A percentile compares a stretch with the other conserved stretches of the same genome.
Evolutionary conservation across 2,329 filamentous ascomycete genomes (phyloP).

Genomic region (Alternaria longipes): DNA sequence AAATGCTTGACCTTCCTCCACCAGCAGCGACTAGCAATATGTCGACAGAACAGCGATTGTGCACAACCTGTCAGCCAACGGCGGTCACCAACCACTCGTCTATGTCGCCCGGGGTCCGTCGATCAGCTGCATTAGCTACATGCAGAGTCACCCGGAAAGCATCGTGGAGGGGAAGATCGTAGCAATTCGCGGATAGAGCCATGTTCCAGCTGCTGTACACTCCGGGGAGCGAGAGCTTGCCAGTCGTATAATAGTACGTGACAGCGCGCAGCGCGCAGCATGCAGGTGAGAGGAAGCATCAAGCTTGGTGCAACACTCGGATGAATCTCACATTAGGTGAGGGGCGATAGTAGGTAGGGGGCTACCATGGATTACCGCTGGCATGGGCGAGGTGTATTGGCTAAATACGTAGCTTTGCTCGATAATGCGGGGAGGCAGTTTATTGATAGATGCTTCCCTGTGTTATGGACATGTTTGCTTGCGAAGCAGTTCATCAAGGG

Average conservation of each 20-base stretch:
- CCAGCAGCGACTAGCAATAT: conserved; percentile 7
- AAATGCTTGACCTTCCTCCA: conserved; percentile 17
- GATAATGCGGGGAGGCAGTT: conserved; percentile 3
- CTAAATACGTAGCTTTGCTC: conserved; percentile 18
- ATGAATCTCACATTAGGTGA: conserved; percentile 21
- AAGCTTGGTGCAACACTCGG: conserved; percentile 37
- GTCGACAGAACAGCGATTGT: conserved; percentile 22
- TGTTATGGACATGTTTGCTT: conserved; percentile 9
- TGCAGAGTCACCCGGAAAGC: conserved; percentile 35
- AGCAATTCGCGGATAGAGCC: conserved; percentile 20
- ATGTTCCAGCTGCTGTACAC: conserved; percentile 30
- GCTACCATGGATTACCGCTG: conserved; percentile 16
- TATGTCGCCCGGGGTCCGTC: conserved; percentile 29
- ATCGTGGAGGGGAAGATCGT: conserved; percentile 25
- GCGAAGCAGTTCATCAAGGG: not conserved
- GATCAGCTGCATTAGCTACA: conserved; percentile 41
- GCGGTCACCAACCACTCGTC: conserved; percentile 19
- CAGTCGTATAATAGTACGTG: not conserved
- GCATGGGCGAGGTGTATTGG: conserved; percentile 17
- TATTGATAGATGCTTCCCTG: conserved; percentile 16
- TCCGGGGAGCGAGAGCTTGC: not conserved
- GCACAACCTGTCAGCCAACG: conserved; percentile 35
- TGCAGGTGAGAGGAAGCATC: conserved; percentile 35
- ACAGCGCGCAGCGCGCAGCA: conserved; percentile 20
- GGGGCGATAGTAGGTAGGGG: conserved; percentile 13